Evolutionary conservation across 257 asterid species (phyloP), one percentile per base, ranked within the genome.

Genomic region (Echites panduratus): DNA sequence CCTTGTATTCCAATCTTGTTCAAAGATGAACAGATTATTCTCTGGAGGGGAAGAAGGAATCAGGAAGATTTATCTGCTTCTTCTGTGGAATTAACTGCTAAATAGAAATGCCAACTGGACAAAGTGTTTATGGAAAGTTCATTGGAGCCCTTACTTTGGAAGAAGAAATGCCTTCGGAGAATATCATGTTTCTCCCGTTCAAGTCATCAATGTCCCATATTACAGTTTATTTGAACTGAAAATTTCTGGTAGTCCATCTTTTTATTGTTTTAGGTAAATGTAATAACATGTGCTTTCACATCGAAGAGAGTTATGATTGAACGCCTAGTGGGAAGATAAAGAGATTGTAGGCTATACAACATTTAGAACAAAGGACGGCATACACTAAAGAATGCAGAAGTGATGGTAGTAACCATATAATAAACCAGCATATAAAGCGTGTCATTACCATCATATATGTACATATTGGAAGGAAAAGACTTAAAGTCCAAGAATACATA

Each of bases 1-100:
- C 96, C 97, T 44, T 89, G 98, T 72, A 82, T 87, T 41, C 98
- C 98, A 73, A 81, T 93, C 74, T 81, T 89, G 85, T 82, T 93
- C 85, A 93, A 87, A 82, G 95, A 90, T 72, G 98, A 93, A 70
- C 95, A 90, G 70, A 76, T 90, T 73, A 83, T 93, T 61, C 89
- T 90, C 63, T 90, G 98, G 98, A 85, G 78, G 82, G 96, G 95
- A 62, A 81, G 71, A 48, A 75, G 52, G n/a, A n/a, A n/a, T 76
- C 58, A 71, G 56, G 80, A 70, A 58, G 74, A 71, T 70, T 82
- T 72, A 71, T 58, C 77, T 27, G n/a, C 7, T 45, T 61, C 65
- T 57, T 20, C 59, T 38, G 70, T 68, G 35, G 73, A 59, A 68
- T 65, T 41, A 50, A 63, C 24, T 26, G 40, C 73, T 50, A 29